Base-by-base conservation (phyloP, 306 rosid species). In the Neltuma alba region DNA sequence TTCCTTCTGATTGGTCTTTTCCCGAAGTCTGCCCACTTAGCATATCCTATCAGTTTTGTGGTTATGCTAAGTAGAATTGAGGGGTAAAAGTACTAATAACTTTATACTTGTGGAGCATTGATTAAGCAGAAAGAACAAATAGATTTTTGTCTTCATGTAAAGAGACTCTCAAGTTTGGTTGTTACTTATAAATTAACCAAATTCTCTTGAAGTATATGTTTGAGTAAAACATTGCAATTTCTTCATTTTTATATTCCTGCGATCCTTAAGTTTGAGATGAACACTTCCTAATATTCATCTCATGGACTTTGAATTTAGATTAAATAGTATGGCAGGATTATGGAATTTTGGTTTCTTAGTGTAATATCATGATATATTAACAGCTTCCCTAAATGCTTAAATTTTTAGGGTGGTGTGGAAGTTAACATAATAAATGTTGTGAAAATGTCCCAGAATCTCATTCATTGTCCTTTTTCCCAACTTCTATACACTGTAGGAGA, bases 401-500 rank as follows among this genome's bases (percentile, higher is more conserved):
- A 41, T 72, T 36, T 63, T 34, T 50, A 10, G 14, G 66, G 52
- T 47, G 45, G 37, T 72, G 67, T 57, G 70, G 44, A 72, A 67
- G 47, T 66, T 27, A 38, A 28, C 68, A 40, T 68, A 41, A 57
- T 73, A 18, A 40, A 31, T n/a, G 13, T 67, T 81, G 27, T n/a
- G 61, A 72, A 58, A 55, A 16, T 21, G 20, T 67, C 55, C 61
- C 27, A 38, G 10, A 47, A 42, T 75, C 74, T 55, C 52, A 54
- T 44, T 52, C 76, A 66, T 33, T 44, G 30, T 18, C 10, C 33
- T 66, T 72, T 60, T 9, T 16, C 75, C 78, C 23, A 48, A 21
- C 36, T 38, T 47, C 78, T 77, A 82, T 78, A 74, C 63, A 45
- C 75, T 81, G 87, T 78, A 93, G 98, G 99, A 95, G 87, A 95